Evolutionary conservation across 495 filamentous ascomycete species (phyloP).

Genomic region (Annulohypoxylon nitens): DNA sequence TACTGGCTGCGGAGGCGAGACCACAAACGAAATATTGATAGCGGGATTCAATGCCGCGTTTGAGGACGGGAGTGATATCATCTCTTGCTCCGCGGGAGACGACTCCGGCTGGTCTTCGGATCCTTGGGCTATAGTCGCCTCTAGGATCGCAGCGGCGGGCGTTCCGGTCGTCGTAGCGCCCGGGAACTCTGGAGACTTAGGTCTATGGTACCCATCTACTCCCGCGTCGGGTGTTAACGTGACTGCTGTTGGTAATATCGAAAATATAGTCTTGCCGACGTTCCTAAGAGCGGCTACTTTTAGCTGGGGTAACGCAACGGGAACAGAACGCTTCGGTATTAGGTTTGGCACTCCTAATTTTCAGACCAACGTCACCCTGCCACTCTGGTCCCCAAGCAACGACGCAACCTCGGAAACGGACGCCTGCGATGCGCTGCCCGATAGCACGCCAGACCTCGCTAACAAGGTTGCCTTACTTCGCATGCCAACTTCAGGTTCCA

Average conservation of each 20-base stretch:
- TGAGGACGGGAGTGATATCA: slow-evolving; percentile 5
- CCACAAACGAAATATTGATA: slow-evolving; percentile 42
- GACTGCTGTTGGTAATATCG: background rate
- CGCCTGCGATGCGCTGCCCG: slow-evolving; percentile 4
- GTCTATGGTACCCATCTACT: background rate
- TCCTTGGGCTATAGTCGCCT: background rate
- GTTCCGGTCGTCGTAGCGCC: slow-evolving; percentile 1
- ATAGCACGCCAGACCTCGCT: slow-evolving; percentile 2
- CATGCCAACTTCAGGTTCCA: background rate
- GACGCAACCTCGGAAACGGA: background rate
- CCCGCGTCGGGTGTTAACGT: background rate
- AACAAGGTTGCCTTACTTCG: background rate
- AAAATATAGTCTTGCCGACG: slow-evolving; percentile 4
- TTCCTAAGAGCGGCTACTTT: background rate
- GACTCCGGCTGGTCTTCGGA: slow-evolving; percentile 7
- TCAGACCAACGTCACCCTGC: background rate
- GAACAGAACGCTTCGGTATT: background rate
- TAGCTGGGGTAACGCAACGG: background rate
- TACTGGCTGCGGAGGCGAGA: slow-evolving; percentile 45
- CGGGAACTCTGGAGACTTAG: background rate
- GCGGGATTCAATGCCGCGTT: slow-evolving; percentile 2
- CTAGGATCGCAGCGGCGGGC: background rate
- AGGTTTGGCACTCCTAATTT: background rate
- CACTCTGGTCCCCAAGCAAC: background rate
- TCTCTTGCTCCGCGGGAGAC: background rate